phyloP scores from a whole-genome alignment of 805 yeast species.

The Metschnikowia anglica region DNA sequence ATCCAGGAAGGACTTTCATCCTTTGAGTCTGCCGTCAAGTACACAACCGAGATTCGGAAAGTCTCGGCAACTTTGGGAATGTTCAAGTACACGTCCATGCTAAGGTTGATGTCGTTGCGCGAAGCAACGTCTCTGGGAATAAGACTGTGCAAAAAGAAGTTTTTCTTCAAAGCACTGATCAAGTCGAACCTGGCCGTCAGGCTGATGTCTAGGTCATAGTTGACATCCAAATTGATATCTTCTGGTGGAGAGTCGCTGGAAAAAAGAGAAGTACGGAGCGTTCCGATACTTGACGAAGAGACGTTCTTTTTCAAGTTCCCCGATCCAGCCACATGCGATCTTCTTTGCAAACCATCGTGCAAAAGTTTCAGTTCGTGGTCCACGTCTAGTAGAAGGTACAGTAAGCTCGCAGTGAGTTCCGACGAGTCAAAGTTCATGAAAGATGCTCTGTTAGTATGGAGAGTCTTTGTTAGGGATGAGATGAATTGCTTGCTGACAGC shows the following conservation, averaged over 20 bases:
- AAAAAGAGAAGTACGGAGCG: constrained; percentile 7
- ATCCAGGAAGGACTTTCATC: constrained; percentile 32
- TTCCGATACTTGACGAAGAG: constrained; percentile 14
- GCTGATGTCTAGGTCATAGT: constrained; percentile 15
- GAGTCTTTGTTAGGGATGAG: constrained; percentile 34
- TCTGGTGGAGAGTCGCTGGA: constrained; percentile 14
- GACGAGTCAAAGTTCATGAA: constrained; percentile 62
- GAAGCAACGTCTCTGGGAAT: constrained; percentile 36
- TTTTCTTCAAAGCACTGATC: constrained; percentile 33
- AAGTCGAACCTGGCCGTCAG: constrained; percentile 33
- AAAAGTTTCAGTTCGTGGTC: constrained; percentile 17
- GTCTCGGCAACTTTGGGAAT: constrained; percentile 24
- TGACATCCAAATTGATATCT: constrained; percentile 13
- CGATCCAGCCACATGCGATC: constrained; percentile 1
- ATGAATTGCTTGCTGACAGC: constrained; percentile 26
- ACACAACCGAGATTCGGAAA: constrained; percentile 24
- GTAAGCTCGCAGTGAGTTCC: constrained; percentile 52
- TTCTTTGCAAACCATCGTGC: constrained; percentile 15
- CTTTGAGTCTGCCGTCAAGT: constrained; percentile 22
- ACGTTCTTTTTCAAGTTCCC: constrained; percentile 6
- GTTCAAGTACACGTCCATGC: constrained; percentile 35
- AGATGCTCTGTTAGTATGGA: constrained; percentile 48
- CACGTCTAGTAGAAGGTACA: constrained; percentile 14
- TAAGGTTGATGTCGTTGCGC: constrained; percentile 33
- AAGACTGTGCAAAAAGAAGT: constrained; percentile 34